phyloP scores from a whole-genome alignment of 2,329 filamentous ascomycete species.

The Trichoderma oligosporum region DNA sequence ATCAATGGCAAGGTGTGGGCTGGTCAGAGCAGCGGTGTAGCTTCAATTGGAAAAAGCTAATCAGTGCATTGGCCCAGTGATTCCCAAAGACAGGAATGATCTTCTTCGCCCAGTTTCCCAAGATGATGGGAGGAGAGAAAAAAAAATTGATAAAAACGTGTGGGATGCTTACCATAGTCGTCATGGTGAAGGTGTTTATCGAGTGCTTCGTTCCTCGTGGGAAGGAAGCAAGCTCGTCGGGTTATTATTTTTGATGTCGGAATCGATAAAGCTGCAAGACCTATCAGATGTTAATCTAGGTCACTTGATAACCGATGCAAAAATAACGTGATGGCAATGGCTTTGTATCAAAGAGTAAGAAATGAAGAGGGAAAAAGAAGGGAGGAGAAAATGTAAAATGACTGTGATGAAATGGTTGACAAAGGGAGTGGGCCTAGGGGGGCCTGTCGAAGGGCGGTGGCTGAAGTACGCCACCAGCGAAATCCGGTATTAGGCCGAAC shows the following conservation, averaged over 20 bases:
- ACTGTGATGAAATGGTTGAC: conserved; percentile 17
- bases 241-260: conserved; percentile 3
- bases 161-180: conserved; percentile 48
- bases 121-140: neutral
- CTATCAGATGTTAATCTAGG: neutral
- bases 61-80: conserved; percentile 7
- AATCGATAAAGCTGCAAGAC: conserved; percentile 4
- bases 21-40: conserved; percentile 4
- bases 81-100: too few species aligned
- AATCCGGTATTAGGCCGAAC: conserved; percentile 17
- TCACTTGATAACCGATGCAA: neutral
- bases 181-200: conserved; percentile 39
- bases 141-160: neutral
- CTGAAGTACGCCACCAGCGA: conserved; percentile 16
- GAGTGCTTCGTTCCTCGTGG: conserved; percentile 25
- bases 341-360: neutral
- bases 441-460: conserved; percentile 15
- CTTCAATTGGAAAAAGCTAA: neutral
- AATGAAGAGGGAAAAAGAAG: neutral
- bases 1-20: neutral
- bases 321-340: neutral
- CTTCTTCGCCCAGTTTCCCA: too few species aligned
- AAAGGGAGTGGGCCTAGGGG: conserved; percentile 17
- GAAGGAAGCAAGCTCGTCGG: conserved; percentile 22
- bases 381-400: conserved; percentile 4